These are phyloP conservation scores for Vigna hirtella DNA, from an alignment of 306 rosid genomes.

Conservation along the genomic window DNA sequence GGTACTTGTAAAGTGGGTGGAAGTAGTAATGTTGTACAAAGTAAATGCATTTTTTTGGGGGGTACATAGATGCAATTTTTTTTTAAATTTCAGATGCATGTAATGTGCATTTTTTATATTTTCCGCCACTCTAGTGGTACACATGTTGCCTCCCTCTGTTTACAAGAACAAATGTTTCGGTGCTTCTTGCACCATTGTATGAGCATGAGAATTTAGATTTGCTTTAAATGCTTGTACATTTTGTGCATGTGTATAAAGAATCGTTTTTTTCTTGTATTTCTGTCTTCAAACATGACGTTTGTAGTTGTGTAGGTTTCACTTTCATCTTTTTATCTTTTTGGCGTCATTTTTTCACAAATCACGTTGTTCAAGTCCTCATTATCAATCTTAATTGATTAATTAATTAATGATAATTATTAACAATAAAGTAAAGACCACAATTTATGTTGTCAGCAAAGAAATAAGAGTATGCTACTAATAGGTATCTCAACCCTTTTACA, in stretches of 20 bases:
- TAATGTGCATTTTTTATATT: constrained; percentile 22
- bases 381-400: too few species aligned
- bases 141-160: constrained; percentile 5
- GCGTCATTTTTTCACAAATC: too few species aligned
- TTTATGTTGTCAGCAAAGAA: too few species aligned
- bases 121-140: constrained; percentile 34
- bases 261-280: neutral
- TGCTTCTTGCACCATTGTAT: constrained; percentile 17
- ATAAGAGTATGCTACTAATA: too few species aligned
- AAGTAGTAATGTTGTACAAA: constrained; percentile 41
- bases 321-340: too few species aligned
- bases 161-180: constrained; percentile 31
- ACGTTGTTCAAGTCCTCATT: too few species aligned
- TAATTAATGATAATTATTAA: too few species aligned
- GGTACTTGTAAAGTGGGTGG: constrained; percentile 55
- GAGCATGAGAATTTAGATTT: constrained; percentile 33
- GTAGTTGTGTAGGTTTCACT: neutral
- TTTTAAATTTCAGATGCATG: neutral
- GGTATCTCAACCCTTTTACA: too few species aligned
- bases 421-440: too few species aligned
- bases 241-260: neutral
- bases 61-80: constrained; percentile 25
- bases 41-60: constrained; percentile 42
- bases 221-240: neutral
- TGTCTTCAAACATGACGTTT: neutral